Conservation (phyloP, 805 yeast species). For the Candida pseudoglaebosa region DNA sequence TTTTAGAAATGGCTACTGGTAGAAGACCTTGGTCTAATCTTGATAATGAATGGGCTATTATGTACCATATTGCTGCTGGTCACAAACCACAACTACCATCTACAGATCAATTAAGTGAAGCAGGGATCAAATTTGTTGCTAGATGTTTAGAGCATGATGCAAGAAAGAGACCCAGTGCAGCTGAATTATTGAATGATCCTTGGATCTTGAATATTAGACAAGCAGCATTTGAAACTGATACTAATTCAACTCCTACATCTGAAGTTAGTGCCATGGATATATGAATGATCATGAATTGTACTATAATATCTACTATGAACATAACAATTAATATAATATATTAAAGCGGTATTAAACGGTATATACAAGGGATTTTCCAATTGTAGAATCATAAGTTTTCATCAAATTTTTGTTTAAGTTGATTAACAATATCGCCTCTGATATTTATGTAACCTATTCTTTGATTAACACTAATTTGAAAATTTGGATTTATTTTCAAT, state of each 20-base stretch:
- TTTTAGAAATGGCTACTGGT: conserved; percentile 95
- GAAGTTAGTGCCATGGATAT: conserved; percentile 15
- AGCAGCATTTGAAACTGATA: conserved; percentile 54
- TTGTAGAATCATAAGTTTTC: conserved; percentile 6
- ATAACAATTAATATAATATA: no score
- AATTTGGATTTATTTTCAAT: conserved; percentile 44
- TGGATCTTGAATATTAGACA: conserved; percentile 77
- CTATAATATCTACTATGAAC: no score
- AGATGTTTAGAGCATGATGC: conserved; percentile 84
- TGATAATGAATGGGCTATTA: conserved; percentile 97
- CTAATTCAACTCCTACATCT: conserved; percentile 34
- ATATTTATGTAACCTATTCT: conserved; percentile 35
- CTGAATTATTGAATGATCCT: conserved; percentile 80
- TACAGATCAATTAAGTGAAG: conserved; percentile 68
- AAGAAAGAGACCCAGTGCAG: conserved; percentile 72
- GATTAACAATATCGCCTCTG: conserved; percentile 35
- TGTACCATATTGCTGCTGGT: conserved; percentile 97
- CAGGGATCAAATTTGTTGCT: conserved; percentile 67
- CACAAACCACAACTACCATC: conserved; percentile 84
- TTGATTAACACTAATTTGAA: conserved; percentile 36
- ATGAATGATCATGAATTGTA: background rate
- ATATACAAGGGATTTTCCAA: conserved; percentile 3
- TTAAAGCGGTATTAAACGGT: background rate
- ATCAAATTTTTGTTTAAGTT: conserved; percentile 26
- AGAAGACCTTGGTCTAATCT: conserved; percentile 93